Conservation (phyloP, 768 basidiomycete genomes). For the Cyclocybe cylindracea region DNA sequence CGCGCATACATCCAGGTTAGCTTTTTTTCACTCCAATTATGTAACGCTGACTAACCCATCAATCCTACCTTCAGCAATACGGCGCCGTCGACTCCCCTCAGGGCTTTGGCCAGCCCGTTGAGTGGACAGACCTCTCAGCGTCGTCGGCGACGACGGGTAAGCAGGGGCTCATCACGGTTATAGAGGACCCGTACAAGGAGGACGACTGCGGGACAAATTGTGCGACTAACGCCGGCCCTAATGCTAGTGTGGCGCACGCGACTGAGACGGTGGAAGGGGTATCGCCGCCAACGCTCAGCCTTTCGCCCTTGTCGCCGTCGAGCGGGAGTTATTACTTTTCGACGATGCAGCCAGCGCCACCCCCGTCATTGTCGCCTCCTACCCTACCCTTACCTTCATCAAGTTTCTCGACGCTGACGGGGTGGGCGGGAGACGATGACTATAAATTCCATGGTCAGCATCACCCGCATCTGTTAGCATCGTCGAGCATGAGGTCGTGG, state of each 20-base stretch:
- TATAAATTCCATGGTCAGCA: conserved; percentile 16
- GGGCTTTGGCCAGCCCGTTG: conserved; percentile 17
- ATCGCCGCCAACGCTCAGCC: conserved; percentile 16
- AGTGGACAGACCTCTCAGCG: conserved; percentile 24
- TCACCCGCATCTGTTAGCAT: neutral
- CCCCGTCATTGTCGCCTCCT: conserved; percentile 6
- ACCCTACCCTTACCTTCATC: conserved; percentile 22
- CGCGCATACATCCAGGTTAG: conserved; percentile 25
- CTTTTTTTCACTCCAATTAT: conserved; percentile 4
- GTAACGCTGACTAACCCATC: neutral
- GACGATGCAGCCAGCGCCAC: conserved; percentile 1
- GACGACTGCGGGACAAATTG: conserved; percentile 17
- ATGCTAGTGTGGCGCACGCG: too few relatives aligned
- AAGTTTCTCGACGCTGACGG: conserved; percentile 36
- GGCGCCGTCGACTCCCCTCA: conserved; percentile 16
- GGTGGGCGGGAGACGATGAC: conserved; percentile 34
- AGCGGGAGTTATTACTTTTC: conserved; percentile 17
- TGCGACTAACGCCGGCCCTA: conserved; percentile 11
- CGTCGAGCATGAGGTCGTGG: conserved; percentile 12
- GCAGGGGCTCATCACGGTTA: conserved; percentile 22
- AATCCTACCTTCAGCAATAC: conserved; percentile 17
- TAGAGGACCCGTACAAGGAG: conserved; percentile 26
- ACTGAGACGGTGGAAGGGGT: too few relatives aligned
- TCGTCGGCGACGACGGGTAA: conserved; percentile 16
- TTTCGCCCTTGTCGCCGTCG: conserved; percentile 9